A percentile compares a stretch with the other conserved stretches of the same genome.
These are phyloP conservation scores for Cyberlindnera mrakii DNA, from an alignment of 805 yeast species.

Conservation along the genomic window DNA sequence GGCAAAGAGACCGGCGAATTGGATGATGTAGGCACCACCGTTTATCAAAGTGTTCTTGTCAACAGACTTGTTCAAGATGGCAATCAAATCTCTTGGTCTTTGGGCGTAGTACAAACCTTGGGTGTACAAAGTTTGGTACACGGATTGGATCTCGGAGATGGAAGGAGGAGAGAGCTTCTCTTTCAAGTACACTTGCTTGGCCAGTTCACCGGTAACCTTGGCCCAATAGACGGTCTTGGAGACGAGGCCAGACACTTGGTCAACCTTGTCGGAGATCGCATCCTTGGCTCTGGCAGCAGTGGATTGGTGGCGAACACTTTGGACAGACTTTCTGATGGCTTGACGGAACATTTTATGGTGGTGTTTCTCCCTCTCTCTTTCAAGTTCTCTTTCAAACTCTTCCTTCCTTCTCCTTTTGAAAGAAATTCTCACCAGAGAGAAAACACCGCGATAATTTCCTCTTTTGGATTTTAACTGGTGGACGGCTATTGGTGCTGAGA, in stretches of 20 bases:
- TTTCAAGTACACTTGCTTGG: conserved; percentile 68
- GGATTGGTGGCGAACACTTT: conserved; percentile 27
- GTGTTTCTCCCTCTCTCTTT: not conserved
- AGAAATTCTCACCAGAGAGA: not conserved
- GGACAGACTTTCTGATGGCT: conserved; percentile 18
- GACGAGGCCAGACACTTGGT: conserved; percentile 32
- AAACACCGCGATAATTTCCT: conserved; percentile 2
- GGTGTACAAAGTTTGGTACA: conserved; percentile 52
- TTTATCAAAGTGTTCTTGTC: conserved; percentile 53
- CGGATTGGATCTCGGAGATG: conserved; percentile 65
- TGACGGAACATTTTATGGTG: conserved; percentile 18
- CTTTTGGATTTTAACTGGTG: not conserved
- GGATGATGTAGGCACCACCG: conserved; percentile 73
- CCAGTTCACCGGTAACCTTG: conserved; percentile 45
- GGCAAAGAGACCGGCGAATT: conserved; percentile 85
- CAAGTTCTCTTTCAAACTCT: not conserved
- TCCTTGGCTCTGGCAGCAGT: conserved; percentile 30
- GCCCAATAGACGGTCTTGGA: conserved; percentile 76
- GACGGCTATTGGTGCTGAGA: not conserved
- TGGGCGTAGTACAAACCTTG: conserved; percentile 37
- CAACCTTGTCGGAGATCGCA: conserved; percentile 28
- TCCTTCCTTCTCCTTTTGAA: not conserved
- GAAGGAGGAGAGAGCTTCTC: conserved; percentile 95
- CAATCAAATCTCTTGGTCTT: conserved; percentile 56
- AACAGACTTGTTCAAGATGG: conserved; percentile 36